Evolutionary conservation across 768 basidiomycete genomes (phyloP).

Genomic region (Pholiota microspora): DNA sequence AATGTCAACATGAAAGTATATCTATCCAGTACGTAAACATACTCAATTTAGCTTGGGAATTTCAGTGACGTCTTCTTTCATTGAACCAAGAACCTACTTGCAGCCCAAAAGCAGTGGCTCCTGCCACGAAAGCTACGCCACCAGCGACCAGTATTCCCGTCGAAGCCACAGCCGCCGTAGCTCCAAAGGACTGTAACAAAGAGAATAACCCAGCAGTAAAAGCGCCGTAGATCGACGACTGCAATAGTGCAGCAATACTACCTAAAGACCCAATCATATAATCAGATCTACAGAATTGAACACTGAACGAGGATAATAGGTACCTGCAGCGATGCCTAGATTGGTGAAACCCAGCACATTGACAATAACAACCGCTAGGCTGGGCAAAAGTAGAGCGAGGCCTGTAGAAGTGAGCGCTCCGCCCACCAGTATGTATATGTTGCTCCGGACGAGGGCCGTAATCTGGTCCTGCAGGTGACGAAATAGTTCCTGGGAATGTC

Average conservation of each 20-base stretch:
- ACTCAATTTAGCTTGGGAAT: no score
- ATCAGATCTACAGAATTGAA: no score
- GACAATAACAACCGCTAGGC: background rate
- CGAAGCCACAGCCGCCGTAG: slow-evolving; percentile 11
- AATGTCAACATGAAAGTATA: no score
- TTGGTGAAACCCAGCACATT: background rate
- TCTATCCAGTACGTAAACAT: no score
- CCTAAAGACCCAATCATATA: no score
- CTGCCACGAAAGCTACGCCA: no score
- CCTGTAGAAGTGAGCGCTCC: background rate
- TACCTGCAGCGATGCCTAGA: background rate
- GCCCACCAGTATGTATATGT: background rate
- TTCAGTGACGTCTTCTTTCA: no score
- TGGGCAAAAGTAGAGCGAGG: background rate
- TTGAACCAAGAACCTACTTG: no score
- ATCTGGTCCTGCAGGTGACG: background rate
- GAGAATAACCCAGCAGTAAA: slow-evolving; percentile 10
- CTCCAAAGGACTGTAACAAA: slow-evolving; percentile 12
- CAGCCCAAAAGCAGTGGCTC: no score
- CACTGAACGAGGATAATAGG: no score
- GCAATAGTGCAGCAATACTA: no score
- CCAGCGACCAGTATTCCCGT: background rate
- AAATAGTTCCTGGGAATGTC: no score
- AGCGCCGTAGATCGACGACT: background rate
- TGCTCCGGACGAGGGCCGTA: background rate